Conservation (phyloP, 768 basidiomycete species). For the Tulasnella sp. region DNA sequence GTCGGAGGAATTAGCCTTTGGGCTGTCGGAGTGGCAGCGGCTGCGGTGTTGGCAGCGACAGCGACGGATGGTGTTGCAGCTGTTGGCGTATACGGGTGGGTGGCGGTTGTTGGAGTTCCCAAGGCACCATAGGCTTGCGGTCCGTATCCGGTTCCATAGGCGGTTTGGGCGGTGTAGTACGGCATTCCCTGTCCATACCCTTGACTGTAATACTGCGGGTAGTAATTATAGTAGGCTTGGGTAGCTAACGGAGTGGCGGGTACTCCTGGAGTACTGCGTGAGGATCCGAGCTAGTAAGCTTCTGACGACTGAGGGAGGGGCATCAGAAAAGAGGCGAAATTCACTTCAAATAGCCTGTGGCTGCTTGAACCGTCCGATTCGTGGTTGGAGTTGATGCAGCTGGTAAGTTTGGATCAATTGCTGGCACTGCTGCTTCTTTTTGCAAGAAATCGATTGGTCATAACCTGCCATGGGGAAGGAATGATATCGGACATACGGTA, state of each 20-base stretch:
- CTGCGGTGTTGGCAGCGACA: conserved; percentile 32
- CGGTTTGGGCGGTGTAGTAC: conserved; percentile 10
- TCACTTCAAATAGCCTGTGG: conserved; percentile 25
- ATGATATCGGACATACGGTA: not conserved
- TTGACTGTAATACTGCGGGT: conserved; percentile 15
- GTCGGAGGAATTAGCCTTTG: conserved; percentile 30
- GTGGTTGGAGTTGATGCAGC: conserved; percentile 39
- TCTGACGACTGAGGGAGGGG: not conserved
- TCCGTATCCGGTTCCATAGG: conserved; percentile 37
- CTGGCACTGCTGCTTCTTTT: conserved; percentile 46
- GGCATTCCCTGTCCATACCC: conserved; percentile 18
- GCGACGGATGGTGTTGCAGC: conserved; percentile 35
- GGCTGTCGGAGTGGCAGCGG: not conserved
- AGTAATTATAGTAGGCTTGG: conserved; percentile 20
- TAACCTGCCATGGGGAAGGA: not conserved
- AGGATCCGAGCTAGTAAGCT: not conserved
- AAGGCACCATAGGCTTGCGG: conserved; percentile 41
- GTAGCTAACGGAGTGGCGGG: not conserved
- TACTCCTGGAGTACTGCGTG: not conserved
- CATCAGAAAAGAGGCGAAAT: not conserved
- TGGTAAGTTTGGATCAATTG: conserved; percentile 63
- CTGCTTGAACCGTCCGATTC: conserved; percentile 18
- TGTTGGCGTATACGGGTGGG: conserved; percentile 34
- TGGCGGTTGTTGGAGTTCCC: conserved; percentile 33
- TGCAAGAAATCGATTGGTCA: not conserved